phyloP scores from a whole-genome alignment of 768 basidiomycete species.

The Rhizopogon sp. region DNA sequence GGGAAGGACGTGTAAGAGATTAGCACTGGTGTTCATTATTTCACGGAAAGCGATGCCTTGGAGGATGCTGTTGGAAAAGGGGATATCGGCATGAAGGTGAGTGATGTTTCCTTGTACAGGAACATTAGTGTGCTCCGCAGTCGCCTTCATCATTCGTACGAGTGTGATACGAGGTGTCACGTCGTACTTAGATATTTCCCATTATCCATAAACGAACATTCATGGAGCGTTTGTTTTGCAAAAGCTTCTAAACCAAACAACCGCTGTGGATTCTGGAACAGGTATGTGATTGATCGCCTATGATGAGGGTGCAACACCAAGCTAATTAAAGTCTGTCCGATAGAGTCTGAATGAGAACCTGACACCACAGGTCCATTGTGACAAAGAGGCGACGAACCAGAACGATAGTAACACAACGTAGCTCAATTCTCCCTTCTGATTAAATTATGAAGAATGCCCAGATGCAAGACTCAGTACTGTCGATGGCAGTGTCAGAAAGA shows the following conservation, averaged over 20 bases:
- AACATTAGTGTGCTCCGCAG: background rate
- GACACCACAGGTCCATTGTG: background rate
- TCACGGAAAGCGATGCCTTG: background rate
- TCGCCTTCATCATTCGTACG: background rate
- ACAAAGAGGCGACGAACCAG: constrained; percentile 1
- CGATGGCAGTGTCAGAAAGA: background rate
- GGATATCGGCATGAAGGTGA: background rate
- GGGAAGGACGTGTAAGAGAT: constrained; percentile 13
- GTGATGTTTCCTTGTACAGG: background rate
- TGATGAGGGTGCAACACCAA: constrained; percentile 8
- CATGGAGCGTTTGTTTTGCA: constrained; percentile 15
- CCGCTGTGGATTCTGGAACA: constrained; percentile 63
- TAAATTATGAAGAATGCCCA: constrained; percentile 98
- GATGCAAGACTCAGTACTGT: background rate
- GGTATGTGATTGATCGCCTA: constrained; percentile 94
- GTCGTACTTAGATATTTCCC: too few species aligned
- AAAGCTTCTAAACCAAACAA: constrained; percentile 24
- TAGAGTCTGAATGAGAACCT: constrained; percentile 97
- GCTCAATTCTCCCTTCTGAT: constrained; percentile 95
- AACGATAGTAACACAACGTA: background rate
- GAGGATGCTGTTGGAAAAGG: background rate
- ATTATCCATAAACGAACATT: background rate
- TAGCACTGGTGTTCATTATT: constrained; percentile 9
- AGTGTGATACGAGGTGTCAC: too few species aligned
- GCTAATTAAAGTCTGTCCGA: constrained; percentile 94